Base-by-base conservation (phyloP, 1,284 basidiomycete genomes). In the Rhodotorula sp. region DNA sequence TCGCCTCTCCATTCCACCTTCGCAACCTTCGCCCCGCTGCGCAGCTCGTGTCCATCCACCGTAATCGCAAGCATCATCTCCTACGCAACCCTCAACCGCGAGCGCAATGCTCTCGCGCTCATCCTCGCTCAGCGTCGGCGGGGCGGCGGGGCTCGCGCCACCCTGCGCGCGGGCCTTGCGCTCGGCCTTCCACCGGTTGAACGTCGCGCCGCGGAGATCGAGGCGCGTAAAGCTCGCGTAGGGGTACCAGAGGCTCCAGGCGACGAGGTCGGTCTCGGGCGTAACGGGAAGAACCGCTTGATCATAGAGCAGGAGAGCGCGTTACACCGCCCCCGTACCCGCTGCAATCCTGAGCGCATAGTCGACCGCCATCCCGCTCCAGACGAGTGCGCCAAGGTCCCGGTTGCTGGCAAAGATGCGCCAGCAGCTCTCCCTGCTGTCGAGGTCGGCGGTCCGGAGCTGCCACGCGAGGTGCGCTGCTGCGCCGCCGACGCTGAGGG, bases 321-420 rank as follows among this genome's bases (percentile, higher is more conserved):
- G 32, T 19, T 58, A 32, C 34, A 57, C 13, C 21, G 15, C 34
- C 54, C 61, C 62, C 37, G 62, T 32, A 36, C 63, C 25, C 9
- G 54, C 63, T 13, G 55, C 48, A 25, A 70, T 36, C 66, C 57
- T 66, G 27, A 70, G 29, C 41, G 80, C 81, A 78, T 95, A 97
- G 82, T 99, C 96, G 13, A 84, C 86, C 12, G 89, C 80, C 27
- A 93, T 85, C 5, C 96, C 96, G 79, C 88, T 86, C 89, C 91
- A 97, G 17, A 98, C 84, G 86, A 92, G 90, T 74, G 91, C 90
- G 0, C 96, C 96, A 44, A 93, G 85, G 86, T 90, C 92, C 0
- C 92, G 90, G 81, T 95, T 98, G 17, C 89, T 89, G 34, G 88
- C 86, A 78, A 99, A 99, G 44, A 91, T 92, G 76, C 85, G 86